Evolutionary conservation across 768 basidiomycete genomes (phyloP), one percentile per base, ranked within the genome.

Genomic region (Leucosporidium yakuticum): DNA sequence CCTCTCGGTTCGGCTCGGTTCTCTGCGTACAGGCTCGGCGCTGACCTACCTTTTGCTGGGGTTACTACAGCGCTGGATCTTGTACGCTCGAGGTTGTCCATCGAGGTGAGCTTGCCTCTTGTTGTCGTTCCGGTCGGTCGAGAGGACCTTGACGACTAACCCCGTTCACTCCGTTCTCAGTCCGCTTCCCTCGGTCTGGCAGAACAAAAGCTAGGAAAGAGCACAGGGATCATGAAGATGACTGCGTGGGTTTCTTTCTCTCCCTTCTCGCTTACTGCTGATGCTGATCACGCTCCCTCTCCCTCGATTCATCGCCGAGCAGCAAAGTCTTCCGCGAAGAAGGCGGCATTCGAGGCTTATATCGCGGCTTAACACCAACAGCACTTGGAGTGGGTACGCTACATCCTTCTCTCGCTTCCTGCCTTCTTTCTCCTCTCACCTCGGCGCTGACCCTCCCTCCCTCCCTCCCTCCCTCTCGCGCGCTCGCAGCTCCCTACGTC

Each of bases 41-140:
- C 39, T 44, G 39, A 44, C 17, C 39, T 44, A n/a, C n/a, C n/a
- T n/a, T n/a, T n/a, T n/a, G n/a, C n/a, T n/a, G n/a, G 39, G 39
- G 11, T 7, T 3, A 7, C 8, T 44, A 15, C 39, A 44, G 39
- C 95, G 14, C 81, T 98, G 70, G 95, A 99, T 78, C 87, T 99
- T 59, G 89, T 98, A 36, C 85, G 95, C 54, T 89, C 91, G 31
- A 85, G 95, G 47, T 81, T 99, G 66, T 94, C 91, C 25, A 95
- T 98, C 76, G 91, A 91, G 60, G 60, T 51, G 32, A 61, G 59
- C 14, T 25, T 92, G 91, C 7, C 89, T 91, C n/a, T 88, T 88
- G 58, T 82, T 89, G 77, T 79, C 82, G 29, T 8, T 9, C 29
- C 20, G 17, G 31, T n/a, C n/a, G n/a, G n/a, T n/a, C n/a, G n/a